Evolutionary conservation across 352 stramenopile species (phyloP).

Genomic region (Pythium dissotocum): DNA sequence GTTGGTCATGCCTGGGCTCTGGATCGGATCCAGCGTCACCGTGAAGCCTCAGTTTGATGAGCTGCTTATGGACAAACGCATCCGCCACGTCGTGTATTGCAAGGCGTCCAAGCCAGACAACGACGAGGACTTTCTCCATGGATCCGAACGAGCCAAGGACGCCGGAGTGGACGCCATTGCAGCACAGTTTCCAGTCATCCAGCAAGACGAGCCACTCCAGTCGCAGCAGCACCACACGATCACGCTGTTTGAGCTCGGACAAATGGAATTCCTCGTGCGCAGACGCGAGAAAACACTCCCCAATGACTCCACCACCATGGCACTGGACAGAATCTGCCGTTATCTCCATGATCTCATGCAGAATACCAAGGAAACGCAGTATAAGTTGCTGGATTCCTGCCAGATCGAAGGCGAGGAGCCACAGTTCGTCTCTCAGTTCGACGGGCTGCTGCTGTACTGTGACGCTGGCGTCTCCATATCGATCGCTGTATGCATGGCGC

Average conservation of each 20-base stretch:
- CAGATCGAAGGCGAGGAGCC: not conserved
- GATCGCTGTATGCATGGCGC: conserved; percentile 33
- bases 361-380: not conserved
- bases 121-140: conserved; percentile 24
- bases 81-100: conserved; percentile 27
- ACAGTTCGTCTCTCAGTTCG: conserved; percentile 4
- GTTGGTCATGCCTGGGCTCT: conserved; percentile 36
- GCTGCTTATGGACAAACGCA: conserved; percentile 15
- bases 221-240: conserved; percentile 7
- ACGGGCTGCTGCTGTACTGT: conserved; percentile 39
- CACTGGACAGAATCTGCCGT: not conserved
- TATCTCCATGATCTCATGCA: conserved; percentile 11
- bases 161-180: not conserved
- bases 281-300: conserved; percentile 15
- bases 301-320: not conserved
- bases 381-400: not conserved
- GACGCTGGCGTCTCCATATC: conserved; percentile 31
- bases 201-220: not conserved
- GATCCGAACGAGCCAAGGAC: not conserved
- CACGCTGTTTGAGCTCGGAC: conserved; percentile 17
- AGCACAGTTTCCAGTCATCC: not conserved
- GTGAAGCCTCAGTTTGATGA: conserved; percentile 18
- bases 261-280: conserved; percentile 26
- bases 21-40: conserved; percentile 36
- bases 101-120: conserved; percentile 4